Evolutionary conservation across 148 eudicot species (phyloP).

Genomic region (Arctostaphylos glauca): DNA sequence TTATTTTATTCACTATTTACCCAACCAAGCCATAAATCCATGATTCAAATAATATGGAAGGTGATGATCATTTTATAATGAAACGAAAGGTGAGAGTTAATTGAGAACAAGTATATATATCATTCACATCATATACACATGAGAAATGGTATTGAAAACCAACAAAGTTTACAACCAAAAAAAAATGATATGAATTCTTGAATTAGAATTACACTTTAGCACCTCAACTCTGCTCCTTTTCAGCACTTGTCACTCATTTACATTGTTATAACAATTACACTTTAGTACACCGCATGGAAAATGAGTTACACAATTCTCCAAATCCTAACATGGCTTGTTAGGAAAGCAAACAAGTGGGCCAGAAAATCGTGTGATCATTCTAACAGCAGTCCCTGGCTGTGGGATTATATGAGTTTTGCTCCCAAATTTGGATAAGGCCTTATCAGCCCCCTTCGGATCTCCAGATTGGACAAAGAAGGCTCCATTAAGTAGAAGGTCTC

Average conservation of each 20-base stretch:
- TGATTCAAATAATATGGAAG: no score
- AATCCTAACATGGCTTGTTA: not conserved
- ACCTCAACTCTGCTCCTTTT: not conserved
- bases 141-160: no score
- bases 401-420: not conserved
- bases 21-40: no score
- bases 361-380: slow-evolving; percentile 22
- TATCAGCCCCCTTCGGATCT: slow-evolving; percentile 10
- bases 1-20: no score
- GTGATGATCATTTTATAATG: no score
- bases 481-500: slow-evolving; percentile 40
- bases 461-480: slow-evolving; percentile 48
- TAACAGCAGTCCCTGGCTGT: slow-evolving; percentile 10
- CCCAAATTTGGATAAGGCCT: slow-evolving; percentile 8
- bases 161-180: no score
- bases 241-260: not conserved
- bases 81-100: no score
- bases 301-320: not conserved
- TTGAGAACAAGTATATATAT: no score
- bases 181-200: no score
- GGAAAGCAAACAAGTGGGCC: slow-evolving; percentile 8
- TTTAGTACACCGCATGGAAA: not conserved
- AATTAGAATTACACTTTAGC: not conserved
- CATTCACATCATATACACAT: no score
- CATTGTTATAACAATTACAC: not conserved